A percentile compares a stretch with the other conserved stretches of the same genome.
Conservation (phyloP, 306 rosid species). For the Crotalaria pallida region DNA sequence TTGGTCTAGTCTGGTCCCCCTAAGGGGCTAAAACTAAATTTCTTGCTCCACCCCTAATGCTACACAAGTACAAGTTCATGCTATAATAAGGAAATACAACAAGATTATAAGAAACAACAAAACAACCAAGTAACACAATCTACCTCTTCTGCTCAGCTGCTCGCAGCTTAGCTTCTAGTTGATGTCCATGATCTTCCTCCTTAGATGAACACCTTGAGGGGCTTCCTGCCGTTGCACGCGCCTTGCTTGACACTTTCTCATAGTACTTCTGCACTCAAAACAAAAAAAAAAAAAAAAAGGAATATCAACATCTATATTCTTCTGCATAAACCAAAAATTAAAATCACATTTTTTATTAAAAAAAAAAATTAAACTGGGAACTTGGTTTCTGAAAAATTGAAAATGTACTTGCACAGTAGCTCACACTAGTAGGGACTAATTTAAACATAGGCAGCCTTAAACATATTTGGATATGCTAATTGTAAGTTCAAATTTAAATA, state of each 20-base stretch:
- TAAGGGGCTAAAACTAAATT: too few species aligned
- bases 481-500: not conserved
- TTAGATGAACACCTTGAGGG: constrained; percentile 60
- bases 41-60: too few species aligned
- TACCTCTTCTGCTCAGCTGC: constrained; percentile 95
- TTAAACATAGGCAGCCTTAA: too few species aligned
- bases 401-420: not conserved
- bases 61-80: not conserved
- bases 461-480: not conserved
- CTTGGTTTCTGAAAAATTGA: not conserved
- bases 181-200: constrained; percentile 77
- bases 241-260: constrained; percentile 77
- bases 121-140: not conserved
- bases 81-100: not conserved
- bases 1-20: too few species aligned
- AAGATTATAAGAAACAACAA: not conserved
- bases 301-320: not conserved
- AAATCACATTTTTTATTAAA: too few species aligned
- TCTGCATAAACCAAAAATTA: too few species aligned
- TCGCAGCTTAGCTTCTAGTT: constrained; percentile 79
- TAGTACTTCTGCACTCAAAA: constrained; percentile 62
- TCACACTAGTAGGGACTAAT: not conserved
- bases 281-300: too few species aligned
- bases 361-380: too few species aligned
- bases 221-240: constrained; percentile 76